Conservation (phyloP, 768 basidiomycete species). For the Nidularia pulvinata region DNA sequence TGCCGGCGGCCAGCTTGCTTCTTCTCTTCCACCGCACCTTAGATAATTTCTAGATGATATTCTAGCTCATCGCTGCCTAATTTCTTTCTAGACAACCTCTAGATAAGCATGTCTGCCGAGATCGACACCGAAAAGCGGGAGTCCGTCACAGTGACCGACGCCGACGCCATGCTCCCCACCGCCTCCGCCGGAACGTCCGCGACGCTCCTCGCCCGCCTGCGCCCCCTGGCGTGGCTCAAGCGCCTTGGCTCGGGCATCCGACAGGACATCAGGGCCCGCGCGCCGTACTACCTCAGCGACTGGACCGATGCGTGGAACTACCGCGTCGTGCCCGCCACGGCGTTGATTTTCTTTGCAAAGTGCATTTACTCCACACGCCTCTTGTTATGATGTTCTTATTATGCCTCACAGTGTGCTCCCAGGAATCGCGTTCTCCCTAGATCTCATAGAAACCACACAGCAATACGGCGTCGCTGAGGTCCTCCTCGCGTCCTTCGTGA, state of each 20-base stretch:
- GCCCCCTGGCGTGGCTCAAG: slow-evolving; percentile 20
- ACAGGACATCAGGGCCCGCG: slow-evolving; percentile 67
- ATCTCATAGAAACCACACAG: slow-evolving; percentile 88
- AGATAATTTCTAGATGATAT: too few relatives aligned
- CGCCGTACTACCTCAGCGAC: slow-evolving; percentile 82
- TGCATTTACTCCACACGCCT: slow-evolving; percentile 15
- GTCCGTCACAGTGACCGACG: neutral
- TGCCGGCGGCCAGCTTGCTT: too few relatives aligned
- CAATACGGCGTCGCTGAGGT: slow-evolving; percentile 93
- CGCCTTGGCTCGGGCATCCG: slow-evolving; percentile 61
- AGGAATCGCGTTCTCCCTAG: slow-evolving; percentile 89
- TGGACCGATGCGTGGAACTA: slow-evolving; percentile 96
- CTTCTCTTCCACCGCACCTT: too few relatives aligned
- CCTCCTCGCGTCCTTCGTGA: slow-evolving; percentile 82
- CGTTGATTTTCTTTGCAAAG: slow-evolving; percentile 87
- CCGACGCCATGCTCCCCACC: neutral
- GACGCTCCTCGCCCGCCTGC: neutral
- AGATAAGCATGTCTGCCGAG: too few relatives aligned
- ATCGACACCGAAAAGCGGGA: neutral
- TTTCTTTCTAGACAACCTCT: too few relatives aligned
- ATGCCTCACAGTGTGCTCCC: slow-evolving; percentile 66
- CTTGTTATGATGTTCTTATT: neutral
- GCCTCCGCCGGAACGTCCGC: neutral
- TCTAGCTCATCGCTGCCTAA: too few relatives aligned
- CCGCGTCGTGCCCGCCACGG: slow-evolving; percentile 84